Evolutionary conservation across 108 stramenopile species (phyloP).

Genomic region (Bacterosira constricta): DNA sequence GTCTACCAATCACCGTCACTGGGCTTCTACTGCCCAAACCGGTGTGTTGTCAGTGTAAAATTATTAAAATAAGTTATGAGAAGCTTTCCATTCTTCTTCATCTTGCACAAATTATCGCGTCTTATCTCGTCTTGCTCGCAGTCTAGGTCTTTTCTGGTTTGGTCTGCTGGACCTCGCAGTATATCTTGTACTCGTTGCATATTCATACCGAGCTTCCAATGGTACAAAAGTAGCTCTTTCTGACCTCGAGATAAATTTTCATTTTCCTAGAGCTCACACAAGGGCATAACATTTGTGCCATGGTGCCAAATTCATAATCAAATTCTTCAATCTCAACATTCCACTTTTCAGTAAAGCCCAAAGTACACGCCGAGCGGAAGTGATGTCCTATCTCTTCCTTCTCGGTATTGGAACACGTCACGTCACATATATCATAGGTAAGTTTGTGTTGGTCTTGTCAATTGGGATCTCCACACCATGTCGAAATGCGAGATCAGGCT

Average conservation of each 20-base stretch:
- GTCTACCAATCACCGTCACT: too few species aligned
- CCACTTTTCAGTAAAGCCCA: neutral
- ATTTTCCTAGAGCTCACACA: constrained; percentile 16
- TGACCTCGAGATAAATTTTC: constrained; percentile 40
- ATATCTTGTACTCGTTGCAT: constrained; percentile 11
- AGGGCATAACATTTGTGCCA: neutral
- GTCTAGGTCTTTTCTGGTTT: too few species aligned
- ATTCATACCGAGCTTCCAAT: constrained; percentile 23
- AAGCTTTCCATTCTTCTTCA: too few species aligned
- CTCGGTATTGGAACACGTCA: neutral
- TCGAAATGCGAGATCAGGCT: too few species aligned
- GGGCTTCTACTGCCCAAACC: too few species aligned
- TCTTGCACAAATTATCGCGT: too few species aligned
- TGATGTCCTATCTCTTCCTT: neutral
- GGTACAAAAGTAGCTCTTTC: constrained; percentile 45
- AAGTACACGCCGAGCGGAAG: neutral
- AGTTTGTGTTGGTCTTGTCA: neutral
- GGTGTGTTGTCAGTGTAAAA: too few species aligned
- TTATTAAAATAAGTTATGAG: too few species aligned
- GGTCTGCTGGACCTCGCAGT: neutral
- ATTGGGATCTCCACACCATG: neutral
- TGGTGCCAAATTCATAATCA: neutral
- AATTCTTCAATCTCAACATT: neutral
- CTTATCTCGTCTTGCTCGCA: too few species aligned
- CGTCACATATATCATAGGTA: constrained; percentile 1